phyloP scores from a whole-genome alignment of 2,329 filamentous ascomycete species.

The Chaetomiaceae sp. region DNA sequence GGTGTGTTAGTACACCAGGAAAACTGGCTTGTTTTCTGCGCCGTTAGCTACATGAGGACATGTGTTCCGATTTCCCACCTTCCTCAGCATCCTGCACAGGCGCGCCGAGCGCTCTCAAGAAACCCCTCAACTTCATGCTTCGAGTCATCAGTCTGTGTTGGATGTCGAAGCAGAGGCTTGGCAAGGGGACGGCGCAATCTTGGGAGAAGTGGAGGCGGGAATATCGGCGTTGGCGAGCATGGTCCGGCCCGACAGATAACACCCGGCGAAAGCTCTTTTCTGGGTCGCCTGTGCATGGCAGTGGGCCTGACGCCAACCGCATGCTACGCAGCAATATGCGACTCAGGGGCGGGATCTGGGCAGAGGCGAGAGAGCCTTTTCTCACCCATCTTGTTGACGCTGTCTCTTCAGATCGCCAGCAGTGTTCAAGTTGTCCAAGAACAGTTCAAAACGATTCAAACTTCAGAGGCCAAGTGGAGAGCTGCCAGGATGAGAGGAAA shows the following conservation, averaged over 20 bases:
- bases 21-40: too few relatives aligned
- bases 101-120: slow-evolving; percentile 21
- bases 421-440: too few relatives aligned
- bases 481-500: background rate
- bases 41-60: background rate
- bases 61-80: slow-evolving; percentile 19
- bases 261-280: background rate
- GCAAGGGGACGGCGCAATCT: background rate
- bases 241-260: background rate
- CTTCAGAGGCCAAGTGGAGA: background rate
- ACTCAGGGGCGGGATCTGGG: background rate
- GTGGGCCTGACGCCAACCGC: background rate
- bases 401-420: too few relatives aligned
- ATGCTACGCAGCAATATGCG: background rate
- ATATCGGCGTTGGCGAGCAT: background rate
- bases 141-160: background rate
- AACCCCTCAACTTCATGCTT: slow-evolving; percentile 18
- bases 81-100: slow-evolving; percentile 23
- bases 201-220: slow-evolving; percentile 4
- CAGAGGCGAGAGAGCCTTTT: too few relatives aligned
- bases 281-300: background rate
- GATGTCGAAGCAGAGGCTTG: background rate
- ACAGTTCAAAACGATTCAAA: too few relatives aligned
- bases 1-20: slow-evolving; percentile 8
- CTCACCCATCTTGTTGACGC: too few relatives aligned